These are phyloP conservation scores for Avicennia marina DNA, from an alignment of 257 asterid genomes.

Conservation along the genomic window DNA sequence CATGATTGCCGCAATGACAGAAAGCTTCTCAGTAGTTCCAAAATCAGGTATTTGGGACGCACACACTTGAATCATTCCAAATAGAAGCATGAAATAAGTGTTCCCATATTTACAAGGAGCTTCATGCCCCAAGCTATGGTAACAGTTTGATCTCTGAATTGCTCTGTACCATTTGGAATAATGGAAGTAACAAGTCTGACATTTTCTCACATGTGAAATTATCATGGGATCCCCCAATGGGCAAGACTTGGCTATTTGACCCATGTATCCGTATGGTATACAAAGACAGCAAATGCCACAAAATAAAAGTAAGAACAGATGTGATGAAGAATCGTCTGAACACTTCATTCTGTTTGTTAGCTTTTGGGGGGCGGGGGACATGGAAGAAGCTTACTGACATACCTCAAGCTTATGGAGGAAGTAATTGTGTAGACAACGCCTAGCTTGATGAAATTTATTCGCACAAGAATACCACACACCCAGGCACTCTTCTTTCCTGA, in stretches of 20 bases:
- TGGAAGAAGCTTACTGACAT: too few species aligned
- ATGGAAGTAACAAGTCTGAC: neutral
- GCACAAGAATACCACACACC: constrained; percentile 33
- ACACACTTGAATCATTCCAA: constrained; percentile 53
- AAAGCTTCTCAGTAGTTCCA: constrained; percentile 60
- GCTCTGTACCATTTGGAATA: constrained; percentile 44
- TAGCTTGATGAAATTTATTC: constrained; percentile 33
- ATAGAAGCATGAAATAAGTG: constrained; percentile 44
- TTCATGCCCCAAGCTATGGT: constrained; percentile 53
- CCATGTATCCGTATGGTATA: too few species aligned
- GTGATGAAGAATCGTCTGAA: too few species aligned
- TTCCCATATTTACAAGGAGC: constrained; percentile 40
- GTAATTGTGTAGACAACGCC: constrained; percentile 46
- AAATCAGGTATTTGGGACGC: constrained; percentile 73
- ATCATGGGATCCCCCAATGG: too few species aligned
- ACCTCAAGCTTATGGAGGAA: constrained; percentile 37
- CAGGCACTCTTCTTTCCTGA: constrained; percentile 32
- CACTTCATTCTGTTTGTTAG: too few species aligned
- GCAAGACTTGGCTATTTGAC: too few species aligned
- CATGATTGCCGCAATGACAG: constrained; percentile 67
- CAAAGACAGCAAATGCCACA: too few species aligned
- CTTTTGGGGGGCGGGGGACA: too few species aligned
- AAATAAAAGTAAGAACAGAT: neutral
- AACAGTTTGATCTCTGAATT: constrained; percentile 66
- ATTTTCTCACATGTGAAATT: too few species aligned